These are phyloP conservation scores for Epichloe bromicola DNA, from an alignment of 2,329 filamentous ascomycete species.

Conservation along the genomic window DNA sequence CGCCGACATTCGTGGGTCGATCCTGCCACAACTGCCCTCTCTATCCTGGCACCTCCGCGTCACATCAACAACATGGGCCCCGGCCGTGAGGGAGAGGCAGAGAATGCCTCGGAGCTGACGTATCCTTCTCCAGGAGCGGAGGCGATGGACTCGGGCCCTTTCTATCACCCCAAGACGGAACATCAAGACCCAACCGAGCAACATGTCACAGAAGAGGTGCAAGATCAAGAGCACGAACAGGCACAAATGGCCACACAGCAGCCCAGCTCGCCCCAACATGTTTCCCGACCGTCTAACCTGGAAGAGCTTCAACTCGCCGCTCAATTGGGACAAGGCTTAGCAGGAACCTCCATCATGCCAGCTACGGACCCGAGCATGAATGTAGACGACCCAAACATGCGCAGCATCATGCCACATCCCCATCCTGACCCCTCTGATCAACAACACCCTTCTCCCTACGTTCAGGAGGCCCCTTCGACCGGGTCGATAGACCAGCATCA, in stretches of 20 bases:
- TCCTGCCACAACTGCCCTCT: neutral
- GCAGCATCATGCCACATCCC: conserved; percentile 31
- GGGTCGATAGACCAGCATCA: conserved; percentile 24
- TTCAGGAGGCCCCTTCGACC: conserved; percentile 23
- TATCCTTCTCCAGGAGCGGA: conserved; percentile 36
- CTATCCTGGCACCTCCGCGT: neutral
- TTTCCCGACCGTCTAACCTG: conserved; percentile 30
- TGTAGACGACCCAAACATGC: conserved; percentile 29
- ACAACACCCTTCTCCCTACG: conserved; percentile 23
- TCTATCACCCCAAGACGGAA: conserved; percentile 28
- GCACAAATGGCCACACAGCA: conserved; percentile 19
- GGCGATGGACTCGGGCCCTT: conserved; percentile 27
- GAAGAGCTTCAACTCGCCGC: conserved; percentile 47
- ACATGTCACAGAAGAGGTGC: conserved; percentile 17
- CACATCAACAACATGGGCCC: conserved; percentile 16
- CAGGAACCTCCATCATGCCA: conserved; percentile 34
- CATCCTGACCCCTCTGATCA: conserved; percentile 25
- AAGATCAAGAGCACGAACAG: conserved; percentile 19
- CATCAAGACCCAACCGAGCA: conserved; percentile 16
- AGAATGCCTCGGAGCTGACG: conserved; percentile 25
- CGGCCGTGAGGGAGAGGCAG: conserved; percentile 21
- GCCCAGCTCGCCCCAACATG: conserved; percentile 25
- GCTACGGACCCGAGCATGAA: conserved; percentile 31
- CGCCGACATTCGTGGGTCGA: neutral
- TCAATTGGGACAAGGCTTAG: conserved; percentile 42